Evolutionary conservation across 768 basidiomycete genomes (phyloP).

Genomic region (Boletus sp.): DNA sequence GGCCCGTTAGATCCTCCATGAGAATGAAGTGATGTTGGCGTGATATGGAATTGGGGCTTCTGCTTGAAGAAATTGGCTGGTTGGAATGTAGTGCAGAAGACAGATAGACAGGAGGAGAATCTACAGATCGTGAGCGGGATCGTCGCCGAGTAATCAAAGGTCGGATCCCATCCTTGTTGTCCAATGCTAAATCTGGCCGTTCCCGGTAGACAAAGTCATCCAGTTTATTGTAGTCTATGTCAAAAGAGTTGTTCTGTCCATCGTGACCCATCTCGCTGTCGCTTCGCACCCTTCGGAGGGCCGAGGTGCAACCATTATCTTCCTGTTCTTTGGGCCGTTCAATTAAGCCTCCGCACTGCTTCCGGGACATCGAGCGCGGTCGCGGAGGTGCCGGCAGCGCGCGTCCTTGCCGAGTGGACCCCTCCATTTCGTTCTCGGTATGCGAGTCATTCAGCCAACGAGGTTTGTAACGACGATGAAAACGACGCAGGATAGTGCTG

Average conservation of each 20-base stretch:
- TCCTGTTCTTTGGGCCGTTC: conserved; percentile 41
- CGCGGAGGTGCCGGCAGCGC: conserved; percentile 1
- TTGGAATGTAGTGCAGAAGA: conserved; percentile 28
- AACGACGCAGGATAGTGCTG: conserved; percentile 76
- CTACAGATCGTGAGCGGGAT: conserved; percentile 40
- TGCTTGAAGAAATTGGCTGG: conserved; percentile 36
- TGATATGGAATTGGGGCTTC: conserved; percentile 51
- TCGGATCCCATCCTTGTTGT: conserved; percentile 22
- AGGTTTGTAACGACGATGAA: conserved; percentile 50
- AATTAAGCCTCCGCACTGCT: conserved; percentile 25
- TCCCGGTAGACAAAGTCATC: conserved; percentile 20
- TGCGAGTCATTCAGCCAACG: conserved; percentile 36
- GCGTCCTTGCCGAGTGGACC: conserved; percentile 42
- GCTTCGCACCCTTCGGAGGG: conserved; percentile 65
- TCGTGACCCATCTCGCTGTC: conserved; percentile 46
- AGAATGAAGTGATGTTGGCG: conserved; percentile 97
- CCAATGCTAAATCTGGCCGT: conserved; percentile 19
- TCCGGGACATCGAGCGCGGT: conserved; percentile 18
- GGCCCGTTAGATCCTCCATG: conserved; percentile 97
- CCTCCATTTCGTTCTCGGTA: conserved; percentile 59
- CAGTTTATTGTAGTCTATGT: conserved; percentile 39
- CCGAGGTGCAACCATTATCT: conserved; percentile 34
- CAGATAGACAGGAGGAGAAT: conserved; percentile 23
- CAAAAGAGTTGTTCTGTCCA: conserved; percentile 40
- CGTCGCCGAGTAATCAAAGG: conserved; percentile 38